Percentiles rank a stretch among this genome's conserved stretches.
These are phyloP conservation scores for Monilinia vaccinii-corymbosi DNA, from an alignment of 2,329 filamentous ascomycete genomes.

Conservation along the genomic window DNA sequence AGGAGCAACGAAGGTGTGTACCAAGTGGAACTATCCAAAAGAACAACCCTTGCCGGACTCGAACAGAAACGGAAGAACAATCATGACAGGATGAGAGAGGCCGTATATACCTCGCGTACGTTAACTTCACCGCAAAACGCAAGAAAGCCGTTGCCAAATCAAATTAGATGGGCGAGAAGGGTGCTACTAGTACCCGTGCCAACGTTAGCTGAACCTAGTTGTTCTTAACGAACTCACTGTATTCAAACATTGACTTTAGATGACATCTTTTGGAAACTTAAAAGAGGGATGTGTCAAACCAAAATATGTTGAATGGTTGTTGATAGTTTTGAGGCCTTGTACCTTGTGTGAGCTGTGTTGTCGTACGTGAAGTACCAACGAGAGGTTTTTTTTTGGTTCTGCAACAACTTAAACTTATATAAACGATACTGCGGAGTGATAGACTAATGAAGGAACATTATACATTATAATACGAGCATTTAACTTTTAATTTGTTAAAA, in stretches of 20 bases:
- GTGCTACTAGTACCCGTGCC: constrained; percentile 4
- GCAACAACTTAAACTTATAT: neutral
- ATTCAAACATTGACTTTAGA: neutral
- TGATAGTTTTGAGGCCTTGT: neutral
- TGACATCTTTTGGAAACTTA: constrained; percentile 1
- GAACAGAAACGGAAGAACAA: neutral
- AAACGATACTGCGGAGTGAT: neutral
- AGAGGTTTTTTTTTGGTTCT: neutral
- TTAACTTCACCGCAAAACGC: neutral
- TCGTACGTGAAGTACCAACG: neutral
- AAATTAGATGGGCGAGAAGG: neutral
- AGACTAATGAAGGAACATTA: neutral
- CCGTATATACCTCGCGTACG: neutral
- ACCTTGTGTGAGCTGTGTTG: neutral
- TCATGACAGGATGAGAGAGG: neutral
- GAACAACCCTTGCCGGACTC: neutral
- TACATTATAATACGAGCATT: too few relatives aligned
- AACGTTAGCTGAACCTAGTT: neutral
- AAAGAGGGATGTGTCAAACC: neutral
- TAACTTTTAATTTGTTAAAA: too few relatives aligned
- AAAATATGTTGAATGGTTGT: neutral
- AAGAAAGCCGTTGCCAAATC: neutral
- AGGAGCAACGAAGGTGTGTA: neutral
- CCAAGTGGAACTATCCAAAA: neutral
- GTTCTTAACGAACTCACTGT: neutral